phyloP scores from a whole-genome alignment of 805 yeast genomes.

The Sungouiozyma intestinalis region DNA sequence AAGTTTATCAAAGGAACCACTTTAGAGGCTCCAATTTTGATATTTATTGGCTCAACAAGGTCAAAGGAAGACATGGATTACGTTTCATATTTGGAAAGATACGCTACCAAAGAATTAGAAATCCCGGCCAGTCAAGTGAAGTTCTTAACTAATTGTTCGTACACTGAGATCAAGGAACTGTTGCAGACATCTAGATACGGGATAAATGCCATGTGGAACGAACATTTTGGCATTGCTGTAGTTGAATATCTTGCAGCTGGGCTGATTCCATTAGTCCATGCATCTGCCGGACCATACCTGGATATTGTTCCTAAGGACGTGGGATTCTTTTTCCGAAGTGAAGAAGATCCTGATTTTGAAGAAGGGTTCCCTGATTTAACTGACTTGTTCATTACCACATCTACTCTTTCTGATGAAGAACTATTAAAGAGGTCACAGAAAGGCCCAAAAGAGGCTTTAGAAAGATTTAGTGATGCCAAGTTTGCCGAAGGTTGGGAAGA shows the following conservation, averaged over 20 bases:
- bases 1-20: constrained; percentile 32
- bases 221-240: constrained; percentile 95
- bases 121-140: constrained; percentile 35
- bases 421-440: constrained; percentile 34
- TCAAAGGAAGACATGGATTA: constrained; percentile 51
- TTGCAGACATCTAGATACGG: constrained; percentile 59
- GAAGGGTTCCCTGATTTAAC: constrained; percentile 35
- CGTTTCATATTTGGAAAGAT: constrained; percentile 39
- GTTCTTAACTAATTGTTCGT: constrained; percentile 66
- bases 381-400: constrained; percentile 38
- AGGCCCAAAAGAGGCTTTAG: constrained; percentile 36
- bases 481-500: constrained; percentile 49
- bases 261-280: constrained; percentile 79
- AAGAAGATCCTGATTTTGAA: constrained; percentile 59
- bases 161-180: constrained; percentile 45
- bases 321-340: constrained; percentile 72
- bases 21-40: constrained; percentile 39
- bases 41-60: constrained; percentile 80
- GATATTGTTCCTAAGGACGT: constrained; percentile 66
- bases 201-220: constrained; percentile 97
- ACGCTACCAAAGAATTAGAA: constrained; percentile 32
- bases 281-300: constrained; percentile 86
- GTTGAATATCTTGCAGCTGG: constrained; percentile 89
- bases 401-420: constrained; percentile 30
- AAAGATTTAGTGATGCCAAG: constrained; percentile 50